phyloP scores from a whole-genome alignment of 192 early-diverging fungal genomes.

The Jimgerdemannia flammicorona region DNA sequence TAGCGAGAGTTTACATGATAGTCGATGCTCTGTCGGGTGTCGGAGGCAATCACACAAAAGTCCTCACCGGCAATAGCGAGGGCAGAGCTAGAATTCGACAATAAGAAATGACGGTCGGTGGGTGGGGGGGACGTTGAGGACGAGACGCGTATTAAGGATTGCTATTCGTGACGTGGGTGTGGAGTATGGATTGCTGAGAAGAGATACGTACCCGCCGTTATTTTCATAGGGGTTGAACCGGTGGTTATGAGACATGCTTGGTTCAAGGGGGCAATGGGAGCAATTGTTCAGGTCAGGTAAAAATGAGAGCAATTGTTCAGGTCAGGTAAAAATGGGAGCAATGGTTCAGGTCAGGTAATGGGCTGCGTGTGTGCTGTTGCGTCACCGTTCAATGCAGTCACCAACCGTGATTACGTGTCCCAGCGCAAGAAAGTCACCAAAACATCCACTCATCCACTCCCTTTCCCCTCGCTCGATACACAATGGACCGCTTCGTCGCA shows the following conservation, averaged over 20 bases:
- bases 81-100: constrained; percentile 54
- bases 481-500: constrained; percentile 1
- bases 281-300: too few species aligned
- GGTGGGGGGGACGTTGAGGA: not conserved
- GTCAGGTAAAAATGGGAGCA: too few species aligned
- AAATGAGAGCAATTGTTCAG: too few species aligned
- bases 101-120: not conserved
- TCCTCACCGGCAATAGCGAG: constrained; percentile 94
- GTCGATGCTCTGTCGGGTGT: constrained; percentile 93
- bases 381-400: not conserved
- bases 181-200: not conserved
- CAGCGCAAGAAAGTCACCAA: not conserved
- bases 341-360: not conserved
- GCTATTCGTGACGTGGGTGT: not conserved
- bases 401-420: not conserved
- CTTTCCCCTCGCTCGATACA: not conserved
- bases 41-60: constrained; percentile 90
- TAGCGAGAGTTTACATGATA: constrained; percentile 95
- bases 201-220: constrained; percentile 61
- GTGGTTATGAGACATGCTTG: too few species aligned
- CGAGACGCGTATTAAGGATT: not conserved
- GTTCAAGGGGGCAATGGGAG: too few species aligned
- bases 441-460: not conserved
- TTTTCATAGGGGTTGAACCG: constrained; percentile 89
- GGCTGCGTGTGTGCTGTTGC: not conserved